Conservation (phyloP, 2,329 filamentous ascomycete species). For the Ophiostoma fasciatum region DNA sequence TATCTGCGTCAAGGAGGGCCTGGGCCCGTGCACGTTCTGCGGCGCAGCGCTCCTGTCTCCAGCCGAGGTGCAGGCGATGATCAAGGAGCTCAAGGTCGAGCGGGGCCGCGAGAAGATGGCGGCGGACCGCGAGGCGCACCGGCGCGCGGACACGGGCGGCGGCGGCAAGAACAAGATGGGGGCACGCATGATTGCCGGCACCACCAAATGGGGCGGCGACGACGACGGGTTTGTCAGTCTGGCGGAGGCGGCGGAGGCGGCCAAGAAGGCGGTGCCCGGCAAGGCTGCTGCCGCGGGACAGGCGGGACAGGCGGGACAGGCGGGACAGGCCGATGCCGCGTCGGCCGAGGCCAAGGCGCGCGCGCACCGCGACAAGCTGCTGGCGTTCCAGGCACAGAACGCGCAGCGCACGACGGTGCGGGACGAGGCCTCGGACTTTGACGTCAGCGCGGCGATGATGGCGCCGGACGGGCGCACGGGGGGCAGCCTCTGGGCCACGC, state of each 20-base stretch:
- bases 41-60: conserved; percentile 55
- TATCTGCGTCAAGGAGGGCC: conserved; percentile 82
- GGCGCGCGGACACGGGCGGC: too few species aligned
- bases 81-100: conserved; percentile 69
- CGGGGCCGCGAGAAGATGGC: conserved; percentile 77
- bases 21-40: conserved; percentile 91
- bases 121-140: conserved; percentile 57
- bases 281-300: conserved; percentile 32
- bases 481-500: conserved; percentile 70
- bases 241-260: conserved; percentile 56
- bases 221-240: conserved; percentile 39
- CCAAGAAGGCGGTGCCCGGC: conserved; percentile 55
- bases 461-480: conserved; percentile 14
- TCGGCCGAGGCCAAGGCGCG: conserved; percentile 54
- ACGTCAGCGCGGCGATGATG: conserved; percentile 24
- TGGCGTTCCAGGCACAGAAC: conserved; percentile 75
- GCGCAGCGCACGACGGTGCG: conserved; percentile 69
- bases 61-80: conserved; percentile 70
- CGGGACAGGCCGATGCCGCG: conserved; percentile 20
- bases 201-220: conserved; percentile 13
- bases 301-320: too few species aligned
- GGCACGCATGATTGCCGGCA: conserved; percentile 15
- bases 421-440: conserved; percentile 62
- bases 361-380: conserved; percentile 65
- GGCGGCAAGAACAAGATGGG: too few species aligned